Base-by-base conservation (phyloP, 805 yeast species). In the Saccharomyces mikatae region DNA sequence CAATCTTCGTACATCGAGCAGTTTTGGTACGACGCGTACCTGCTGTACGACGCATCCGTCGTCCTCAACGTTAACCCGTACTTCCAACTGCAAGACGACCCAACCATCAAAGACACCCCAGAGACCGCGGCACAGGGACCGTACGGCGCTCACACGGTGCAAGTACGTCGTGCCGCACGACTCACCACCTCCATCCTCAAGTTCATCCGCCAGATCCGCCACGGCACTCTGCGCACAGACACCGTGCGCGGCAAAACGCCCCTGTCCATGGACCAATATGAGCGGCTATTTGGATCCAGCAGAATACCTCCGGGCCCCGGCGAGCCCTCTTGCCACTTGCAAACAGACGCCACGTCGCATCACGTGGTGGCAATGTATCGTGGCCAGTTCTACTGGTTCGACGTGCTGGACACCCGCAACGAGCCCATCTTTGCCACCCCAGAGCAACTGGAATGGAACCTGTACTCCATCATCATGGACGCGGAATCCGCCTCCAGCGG, bases 301-400 rank as follows among this genome's bases (percentile, higher is more conserved):
- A 77, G 97, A 66, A 86, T 90, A 58, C 96, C 97, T 49, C 85
- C 94, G 1, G 76, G 78, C 24, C 77, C 80, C 2, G 95, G 96
- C 2, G 65, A 62, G 46, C 54, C 58, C 22, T 64, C 72, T 0
- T 90, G 97, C 69, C 81, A 87, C 54, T 82, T 90, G 83, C 96
- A 89, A 70, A 80, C 88, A 1, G 96, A 88, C 69, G 67, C 77
- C 6, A 75, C 82, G 9, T 83, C 94, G 1, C 86, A 83, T 63
- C 97, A 90, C 69, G 82, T 90, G 41, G 84, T 89, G 9, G 91
- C 90, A 14, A 73, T 89, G 68, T 83, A 89, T 58, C 84, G 87
- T 64, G 87, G 96, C 1, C 96, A 90, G 70, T 88, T 89, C 69
- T 90, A 90, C 72, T 90, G 97, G 96, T 90, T 90, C 67, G 96